Base-by-base conservation (phyloP, 441 rosid genomes). In the Syzygium syzygioides region DNA sequence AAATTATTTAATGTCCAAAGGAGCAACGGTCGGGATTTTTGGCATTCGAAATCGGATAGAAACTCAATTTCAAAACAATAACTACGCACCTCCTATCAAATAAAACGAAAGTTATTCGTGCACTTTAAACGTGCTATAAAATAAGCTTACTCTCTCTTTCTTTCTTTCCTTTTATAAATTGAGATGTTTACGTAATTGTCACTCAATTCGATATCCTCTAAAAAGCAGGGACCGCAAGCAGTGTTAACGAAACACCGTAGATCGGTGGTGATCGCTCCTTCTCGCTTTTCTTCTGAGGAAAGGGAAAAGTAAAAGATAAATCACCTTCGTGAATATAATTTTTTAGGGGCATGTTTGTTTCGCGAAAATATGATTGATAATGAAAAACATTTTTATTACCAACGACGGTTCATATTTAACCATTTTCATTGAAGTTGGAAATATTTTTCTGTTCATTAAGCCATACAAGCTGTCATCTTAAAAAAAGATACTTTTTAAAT, bases 161-260 rank as follows among this genome's bases (percentile, higher is more conserved):
- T 9, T 20, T 55, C 3, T 55, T 55, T 19, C 9, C 6, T 19
- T 19, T 55, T 55, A 7, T 19, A 55, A 20, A 55, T 19, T 55
- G 12, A 11, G 59, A 3, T 20, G 6, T 8, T 9, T 32, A 32
- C 10, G 37, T 66, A 66, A 1, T 32, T 0, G 1, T 17, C 23
- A 4, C 13, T 32, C 23, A 18, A 17, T 0, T 0, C 1, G 23
- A 32, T 66, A 32, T 32, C 10, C 19, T 66, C 20, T 12, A 17
- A 66, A 66, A 20, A 32, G 15, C 4, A 3, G 3, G 2, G 25
- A 66, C 3, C 23, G 9, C 18, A 4, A 6, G 23, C 6, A 66
- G 6, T 17, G 76, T 32, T 17, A 7, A 34, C 2, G 23, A 66
- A 66, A 5, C 3, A 3, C 4, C 8, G 18, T 28, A 28, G 34